Percentiles rank a stretch among this genome's conserved stretches.
phyloP scores from a whole-genome alignment of 1,284 basidiomycete genomes.

The Pseudozyma thailandica region DNA sequence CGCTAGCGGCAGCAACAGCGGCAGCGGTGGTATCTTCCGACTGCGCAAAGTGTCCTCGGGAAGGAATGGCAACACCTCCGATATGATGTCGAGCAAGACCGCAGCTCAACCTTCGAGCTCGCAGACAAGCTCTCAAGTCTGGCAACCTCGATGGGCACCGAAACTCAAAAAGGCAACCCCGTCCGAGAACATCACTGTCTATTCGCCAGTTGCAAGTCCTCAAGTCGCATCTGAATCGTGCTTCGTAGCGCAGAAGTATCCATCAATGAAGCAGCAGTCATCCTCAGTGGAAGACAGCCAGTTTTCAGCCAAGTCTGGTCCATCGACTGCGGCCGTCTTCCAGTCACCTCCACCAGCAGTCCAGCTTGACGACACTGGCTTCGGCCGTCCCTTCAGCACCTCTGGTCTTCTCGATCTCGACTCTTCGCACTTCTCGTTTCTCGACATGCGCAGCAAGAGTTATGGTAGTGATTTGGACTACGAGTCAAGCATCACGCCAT shows the following conservation, averaged over 20 bases:
- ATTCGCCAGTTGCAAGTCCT: conserved; percentile 19
- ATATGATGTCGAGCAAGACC: no score
- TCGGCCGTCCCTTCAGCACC: conserved; percentile 38
- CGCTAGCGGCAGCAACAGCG: no score
- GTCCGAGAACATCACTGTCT: conserved; percentile 24
- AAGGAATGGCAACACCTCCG: no score
- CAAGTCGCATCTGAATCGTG: conserved; percentile 13
- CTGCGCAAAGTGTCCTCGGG: no score
- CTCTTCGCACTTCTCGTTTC: conserved; percentile 34
- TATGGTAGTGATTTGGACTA: conserved; percentile 24
- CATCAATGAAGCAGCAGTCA: no score
- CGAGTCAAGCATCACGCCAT: background rate
- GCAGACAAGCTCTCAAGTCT: no score
- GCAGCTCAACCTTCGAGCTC: no score
- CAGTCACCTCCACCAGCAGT: conserved; percentile 38
- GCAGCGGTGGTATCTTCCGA: no score
- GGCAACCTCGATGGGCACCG: conserved; percentile 46
- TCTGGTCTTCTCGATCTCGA: conserved; percentile 31
- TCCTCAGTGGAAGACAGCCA: no score
- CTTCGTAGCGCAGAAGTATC: background rate
- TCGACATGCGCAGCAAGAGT: conserved; percentile 34
- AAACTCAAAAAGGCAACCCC: conserved; percentile 27
- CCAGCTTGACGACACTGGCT: conserved; percentile 30
- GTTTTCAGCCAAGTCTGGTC: no score
- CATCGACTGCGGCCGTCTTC: no score